These are phyloP conservation scores for Pestalotiopsis sp. DNA, from an alignment of 2,329 filamentous ascomycete species.

Conservation along the genomic window DNA sequence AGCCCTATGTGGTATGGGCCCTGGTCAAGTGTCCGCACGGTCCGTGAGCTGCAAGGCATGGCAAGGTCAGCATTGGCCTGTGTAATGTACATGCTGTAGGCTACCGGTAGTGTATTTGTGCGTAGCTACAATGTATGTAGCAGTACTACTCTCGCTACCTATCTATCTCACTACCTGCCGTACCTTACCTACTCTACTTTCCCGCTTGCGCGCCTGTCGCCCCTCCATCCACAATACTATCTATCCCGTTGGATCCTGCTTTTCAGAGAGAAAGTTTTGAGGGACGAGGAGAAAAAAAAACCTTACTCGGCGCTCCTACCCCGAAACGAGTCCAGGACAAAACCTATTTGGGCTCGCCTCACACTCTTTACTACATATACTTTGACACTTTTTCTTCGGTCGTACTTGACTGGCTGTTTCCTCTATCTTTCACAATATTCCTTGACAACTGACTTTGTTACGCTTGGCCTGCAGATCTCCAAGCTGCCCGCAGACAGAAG, in stretches of 20 bases:
- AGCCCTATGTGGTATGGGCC: background rate
- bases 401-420: background rate
- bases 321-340: background rate
- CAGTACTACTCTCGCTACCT: no score
- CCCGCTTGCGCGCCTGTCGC: background rate
- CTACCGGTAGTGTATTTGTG: no score
- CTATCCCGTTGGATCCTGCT: background rate
- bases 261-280: background rate
- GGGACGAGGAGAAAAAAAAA: background rate
- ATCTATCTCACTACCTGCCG: no score
- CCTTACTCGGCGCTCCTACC: background rate
- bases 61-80: background rate
- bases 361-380: background rate
- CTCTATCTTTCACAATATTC: background rate
- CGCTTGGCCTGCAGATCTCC: conserved; percentile 24
- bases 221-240: background rate
- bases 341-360: background rate
- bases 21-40: background rate
- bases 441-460: background rate
- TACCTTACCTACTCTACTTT: background rate
- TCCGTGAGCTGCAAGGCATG: background rate
- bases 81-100: background rate
- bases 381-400: background rate
- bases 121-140: no score
- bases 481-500: conserved; percentile 29